Evolutionary conservation across 139 green algal species (phyloP).

Genomic region (Auxenochlorella protothecoides): DNA sequence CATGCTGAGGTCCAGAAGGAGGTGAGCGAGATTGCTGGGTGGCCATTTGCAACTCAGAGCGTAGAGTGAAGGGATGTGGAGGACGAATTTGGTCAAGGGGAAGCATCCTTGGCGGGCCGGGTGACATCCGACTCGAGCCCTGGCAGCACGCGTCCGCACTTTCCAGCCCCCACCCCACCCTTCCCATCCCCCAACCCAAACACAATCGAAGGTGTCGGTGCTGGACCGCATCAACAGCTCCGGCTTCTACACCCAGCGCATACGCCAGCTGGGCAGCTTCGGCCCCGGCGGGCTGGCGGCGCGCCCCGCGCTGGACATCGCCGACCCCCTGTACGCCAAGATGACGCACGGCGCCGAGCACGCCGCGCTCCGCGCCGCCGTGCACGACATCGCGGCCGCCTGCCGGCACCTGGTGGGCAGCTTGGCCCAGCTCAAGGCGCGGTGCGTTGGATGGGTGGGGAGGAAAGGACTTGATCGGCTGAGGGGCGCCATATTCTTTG

Average conservation of each 20-base stretch:
- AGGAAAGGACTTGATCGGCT: too few species aligned
- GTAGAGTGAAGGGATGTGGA: too few species aligned
- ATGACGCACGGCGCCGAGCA: background rate
- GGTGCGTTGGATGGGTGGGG: background rate
- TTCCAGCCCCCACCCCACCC: too few species aligned
- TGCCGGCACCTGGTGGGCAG: background rate
- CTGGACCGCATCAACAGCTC: slow-evolving; percentile 1
- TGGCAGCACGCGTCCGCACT: too few species aligned
- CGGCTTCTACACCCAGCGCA: background rate
- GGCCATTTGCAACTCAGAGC: background rate
- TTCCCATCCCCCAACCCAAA: too few species aligned
- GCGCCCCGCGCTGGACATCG: background rate
- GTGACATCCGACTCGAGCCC: too few species aligned
- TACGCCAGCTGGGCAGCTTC: background rate
- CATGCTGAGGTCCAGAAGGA: background rate
- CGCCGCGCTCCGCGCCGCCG: background rate
- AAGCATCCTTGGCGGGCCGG: too few species aligned
- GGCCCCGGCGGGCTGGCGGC: background rate
- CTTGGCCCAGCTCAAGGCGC: background rate
- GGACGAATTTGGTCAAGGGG: too few species aligned
- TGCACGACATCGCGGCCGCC: background rate
- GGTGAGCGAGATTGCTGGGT: background rate
- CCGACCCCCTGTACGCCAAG: slow-evolving; percentile 1
- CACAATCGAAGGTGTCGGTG: background rate
- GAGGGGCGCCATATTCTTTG: too few species aligned